Conservation (phyloP, 1,284 basidiomycete species). For the Singerocomus inundabilis region DNA sequence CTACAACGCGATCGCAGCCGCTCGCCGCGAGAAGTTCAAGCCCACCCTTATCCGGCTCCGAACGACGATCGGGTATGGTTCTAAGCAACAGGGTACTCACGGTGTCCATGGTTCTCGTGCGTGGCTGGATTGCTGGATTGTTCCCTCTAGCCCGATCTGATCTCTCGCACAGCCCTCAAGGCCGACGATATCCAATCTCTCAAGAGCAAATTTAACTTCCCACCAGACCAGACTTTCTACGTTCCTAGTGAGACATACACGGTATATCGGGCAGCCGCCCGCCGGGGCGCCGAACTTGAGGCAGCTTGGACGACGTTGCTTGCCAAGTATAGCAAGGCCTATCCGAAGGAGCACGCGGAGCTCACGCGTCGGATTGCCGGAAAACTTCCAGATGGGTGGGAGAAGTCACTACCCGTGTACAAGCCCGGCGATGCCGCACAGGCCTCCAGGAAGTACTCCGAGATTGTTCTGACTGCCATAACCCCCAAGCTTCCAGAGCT, state of each 20-base stretch:
- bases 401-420: conserved; percentile 82
- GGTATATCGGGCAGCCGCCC: conserved; percentile 64
- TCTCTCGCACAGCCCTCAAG: conserved; percentile 69
- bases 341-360: conserved; percentile 83
- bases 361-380: conserved; percentile 83
- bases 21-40: conserved; percentile 74
- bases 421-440: conserved; percentile 79
- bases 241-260: conserved; percentile 77
- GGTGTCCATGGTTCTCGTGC: conserved; percentile 89
- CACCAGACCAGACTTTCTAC: conserved; percentile 77
- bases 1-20: conserved; percentile 77
- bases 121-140: conserved; percentile 27
- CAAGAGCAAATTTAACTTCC: conserved; percentile 86
- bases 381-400: conserved; percentile 84
- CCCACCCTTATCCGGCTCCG: conserved; percentile 85
- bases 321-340: conserved; percentile 71
- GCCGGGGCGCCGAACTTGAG: conserved; percentile 75
- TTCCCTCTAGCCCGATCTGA: neutral
- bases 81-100: conserved; percentile 88
- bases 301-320: conserved; percentile 76
- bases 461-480: conserved; percentile 82
- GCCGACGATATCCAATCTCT: conserved; percentile 84
- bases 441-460: conserved; percentile 91
- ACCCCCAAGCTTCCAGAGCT: conserved; percentile 79
- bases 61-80: conserved; percentile 94